Evolutionary conservation across 2,329 filamentous ascomycete genomes (phyloP).

Genomic region (Leptographium flavum): DNA sequence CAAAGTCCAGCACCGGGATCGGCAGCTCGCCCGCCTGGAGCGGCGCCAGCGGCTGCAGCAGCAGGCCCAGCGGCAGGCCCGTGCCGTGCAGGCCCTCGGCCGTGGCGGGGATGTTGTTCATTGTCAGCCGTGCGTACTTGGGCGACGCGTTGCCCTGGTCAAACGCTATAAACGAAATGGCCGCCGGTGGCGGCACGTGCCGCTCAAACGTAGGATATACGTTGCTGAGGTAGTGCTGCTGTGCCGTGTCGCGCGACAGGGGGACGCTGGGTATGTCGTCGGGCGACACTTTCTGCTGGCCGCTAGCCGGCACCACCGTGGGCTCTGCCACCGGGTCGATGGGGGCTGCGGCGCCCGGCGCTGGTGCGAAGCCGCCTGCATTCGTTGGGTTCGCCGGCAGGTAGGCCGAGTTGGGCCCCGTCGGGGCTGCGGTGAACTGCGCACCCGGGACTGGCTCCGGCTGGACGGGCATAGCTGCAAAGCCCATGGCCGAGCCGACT

Average conservation of each 20-base stretch:
- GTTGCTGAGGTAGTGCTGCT: conserved; percentile 73
- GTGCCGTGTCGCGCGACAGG: conserved; percentile 64
- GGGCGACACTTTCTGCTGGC: conserved; percentile 66
- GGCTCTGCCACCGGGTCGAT: conserved; percentile 20
- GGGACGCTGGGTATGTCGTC: conserved; percentile 91
- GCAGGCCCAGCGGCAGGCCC: conserved; percentile 70
- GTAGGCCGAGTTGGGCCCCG: conserved; percentile 38
- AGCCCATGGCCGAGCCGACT: conserved; percentile 48
- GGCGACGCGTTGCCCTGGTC: conserved; percentile 96
- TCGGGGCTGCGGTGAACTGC: conserved; percentile 56
- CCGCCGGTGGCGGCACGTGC: conserved; percentile 77
- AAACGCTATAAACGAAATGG: conserved; percentile 79
- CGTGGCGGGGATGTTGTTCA: conserved; percentile 84
- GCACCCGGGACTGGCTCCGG: conserved; percentile 26
- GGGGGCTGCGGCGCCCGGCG: conserved; percentile 10
- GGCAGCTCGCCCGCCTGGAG: conserved; percentile 73
- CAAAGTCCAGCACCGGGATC: conserved; percentile 90
- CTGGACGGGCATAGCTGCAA: conserved; percentile 17
- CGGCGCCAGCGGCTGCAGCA: conserved; percentile 76
- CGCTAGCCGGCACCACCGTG: conserved; percentile 41
- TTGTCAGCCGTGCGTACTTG: conserved; percentile 77
- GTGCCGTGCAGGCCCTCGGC: conserved; percentile 68
- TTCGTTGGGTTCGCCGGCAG: conserved; percentile 26
- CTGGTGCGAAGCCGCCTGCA: conserved; percentile 31
- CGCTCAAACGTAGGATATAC: conserved; percentile 93